Evolutionary conservation across 352 stramenopile genomes (phyloP).

Genomic region (Elongisporangium anandrum): DNA sequence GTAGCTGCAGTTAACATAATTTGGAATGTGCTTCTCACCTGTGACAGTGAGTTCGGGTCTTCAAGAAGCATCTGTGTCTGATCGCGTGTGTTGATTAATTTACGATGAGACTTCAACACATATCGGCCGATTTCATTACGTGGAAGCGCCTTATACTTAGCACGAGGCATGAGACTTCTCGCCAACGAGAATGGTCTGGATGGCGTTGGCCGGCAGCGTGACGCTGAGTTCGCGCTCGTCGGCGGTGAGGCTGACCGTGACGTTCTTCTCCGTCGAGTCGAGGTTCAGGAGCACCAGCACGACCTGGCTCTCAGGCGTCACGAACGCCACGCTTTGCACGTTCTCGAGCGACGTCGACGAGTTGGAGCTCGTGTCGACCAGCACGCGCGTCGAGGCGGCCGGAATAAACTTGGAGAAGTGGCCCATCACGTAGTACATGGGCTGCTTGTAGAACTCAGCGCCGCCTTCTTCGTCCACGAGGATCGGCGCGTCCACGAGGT

Average conservation of each 20-base stretch:
- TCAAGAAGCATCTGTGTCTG: too few relatives aligned
- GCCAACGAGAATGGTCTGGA: conserved; percentile 45
- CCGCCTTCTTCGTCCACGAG: conserved; percentile 51
- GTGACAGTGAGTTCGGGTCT: too few relatives aligned
- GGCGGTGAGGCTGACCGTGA: conserved; percentile 33
- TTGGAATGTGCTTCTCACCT: too few relatives aligned
- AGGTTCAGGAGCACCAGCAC: conserved; percentile 47
- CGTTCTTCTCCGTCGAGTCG: conserved; percentile 27
- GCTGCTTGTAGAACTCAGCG: conserved; percentile 76
- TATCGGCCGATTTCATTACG: neutral
- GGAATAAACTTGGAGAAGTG: conserved; percentile 75
- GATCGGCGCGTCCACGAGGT: conserved; percentile 69
- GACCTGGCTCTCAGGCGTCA: conserved; percentile 41
- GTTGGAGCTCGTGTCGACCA: conserved; percentile 17
- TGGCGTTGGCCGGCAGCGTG: conserved; percentile 35
- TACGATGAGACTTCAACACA: neutral
- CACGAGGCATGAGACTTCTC: conserved; percentile 5
- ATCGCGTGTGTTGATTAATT: too few relatives aligned
- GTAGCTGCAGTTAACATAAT: too few relatives aligned
- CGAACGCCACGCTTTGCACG: conserved; percentile 46
- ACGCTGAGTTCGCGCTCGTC: conserved; percentile 27
- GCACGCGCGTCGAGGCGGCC: conserved; percentile 40
- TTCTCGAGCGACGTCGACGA: conserved; percentile 24
- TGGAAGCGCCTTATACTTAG: neutral
- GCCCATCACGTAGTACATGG: conserved; percentile 77